These are phyloP conservation scores for Cordyceps farinosa DNA, from an alignment of 2,329 filamentous ascomycete species.

Conservation along the genomic window DNA sequence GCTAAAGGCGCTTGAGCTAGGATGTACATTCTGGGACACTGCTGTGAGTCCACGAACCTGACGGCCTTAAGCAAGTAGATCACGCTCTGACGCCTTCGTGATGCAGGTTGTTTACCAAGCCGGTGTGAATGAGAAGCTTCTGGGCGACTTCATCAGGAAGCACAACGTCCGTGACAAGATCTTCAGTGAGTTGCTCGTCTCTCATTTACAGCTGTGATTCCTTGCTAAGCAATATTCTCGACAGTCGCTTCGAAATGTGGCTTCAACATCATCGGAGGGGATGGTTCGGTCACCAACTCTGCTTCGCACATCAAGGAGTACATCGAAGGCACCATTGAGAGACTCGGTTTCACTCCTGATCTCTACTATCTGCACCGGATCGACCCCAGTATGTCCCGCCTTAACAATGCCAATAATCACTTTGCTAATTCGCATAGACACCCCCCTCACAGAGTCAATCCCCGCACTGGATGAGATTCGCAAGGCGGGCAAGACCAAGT, in stretches of 20 bases:
- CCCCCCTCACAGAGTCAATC: slow-evolving; percentile 46
- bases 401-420: no score
- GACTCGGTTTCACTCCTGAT: slow-evolving; percentile 45
- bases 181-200: slow-evolving; percentile 33
- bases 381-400: slow-evolving; percentile 34
- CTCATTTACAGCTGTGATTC: no score
- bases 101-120: slow-evolving; percentile 42
- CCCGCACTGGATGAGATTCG: slow-evolving; percentile 43
- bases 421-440: slow-evolving; percentile 26
- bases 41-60: slow-evolving; percentile 32
- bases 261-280: not conserved
- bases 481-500: slow-evolving; percentile 44
- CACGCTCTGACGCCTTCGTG: not conserved
- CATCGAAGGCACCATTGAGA: slow-evolving; percentile 47
- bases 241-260: not conserved
- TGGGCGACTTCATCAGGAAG: slow-evolving; percentile 49
- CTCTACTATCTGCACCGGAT: slow-evolving; percentile 44
- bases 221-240: not conserved
- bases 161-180: slow-evolving; percentile 48
- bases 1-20: slow-evolving; percentile 45
- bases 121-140: slow-evolving; percentile 47
- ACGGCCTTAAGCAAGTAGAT: not conserved
- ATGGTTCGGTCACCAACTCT: not conserved
- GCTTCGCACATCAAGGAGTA: slow-evolving; percentile 42
- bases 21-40: slow-evolving; percentile 40